These are phyloP conservation scores for Rosa multiflora DNA, from an alignment of 306 rosid genomes.

Conservation along the genomic window DNA sequence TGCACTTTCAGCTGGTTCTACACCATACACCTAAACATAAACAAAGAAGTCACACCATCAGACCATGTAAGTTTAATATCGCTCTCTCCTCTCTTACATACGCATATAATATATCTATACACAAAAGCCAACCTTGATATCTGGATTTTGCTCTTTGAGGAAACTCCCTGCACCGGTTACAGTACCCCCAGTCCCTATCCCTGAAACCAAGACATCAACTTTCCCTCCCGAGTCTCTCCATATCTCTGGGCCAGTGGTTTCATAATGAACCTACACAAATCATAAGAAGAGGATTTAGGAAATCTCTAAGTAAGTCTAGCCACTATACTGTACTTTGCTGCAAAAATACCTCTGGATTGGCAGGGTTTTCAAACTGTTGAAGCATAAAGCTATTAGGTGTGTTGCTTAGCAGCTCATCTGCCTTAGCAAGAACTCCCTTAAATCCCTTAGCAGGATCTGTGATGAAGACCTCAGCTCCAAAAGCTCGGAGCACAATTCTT, in stretches of 20 bases:
- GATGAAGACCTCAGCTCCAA: constrained; percentile 74
- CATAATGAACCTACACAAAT: constrained; percentile 64
- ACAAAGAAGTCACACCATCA: background rate
- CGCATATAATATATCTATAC: background rate
- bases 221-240: constrained; percentile 79
- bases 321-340: background rate
- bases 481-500: constrained; percentile 61
- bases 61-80: background rate
- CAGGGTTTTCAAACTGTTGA: constrained; percentile 63
- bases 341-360: constrained; percentile 56
- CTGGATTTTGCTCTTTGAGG: constrained; percentile 72
- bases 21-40: constrained; percentile 56
- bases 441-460: constrained; percentile 68
- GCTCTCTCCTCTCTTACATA: background rate
- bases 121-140: constrained; percentile 57
- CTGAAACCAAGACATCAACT: constrained; percentile 66
- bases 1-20: constrained; percentile 82
- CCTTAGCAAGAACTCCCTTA: constrained; percentile 50
- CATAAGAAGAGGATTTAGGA: background rate
- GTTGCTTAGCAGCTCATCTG: constrained; percentile 46
- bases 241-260: constrained; percentile 88
- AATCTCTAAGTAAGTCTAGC: background rate
- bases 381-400: constrained; percentile 54
- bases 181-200: constrained; percentile 87
- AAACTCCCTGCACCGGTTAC: constrained; percentile 65